Conservation (phyloP, 2,329 filamentous ascomycete genomes). For the Ramularia endophylla region DNA sequence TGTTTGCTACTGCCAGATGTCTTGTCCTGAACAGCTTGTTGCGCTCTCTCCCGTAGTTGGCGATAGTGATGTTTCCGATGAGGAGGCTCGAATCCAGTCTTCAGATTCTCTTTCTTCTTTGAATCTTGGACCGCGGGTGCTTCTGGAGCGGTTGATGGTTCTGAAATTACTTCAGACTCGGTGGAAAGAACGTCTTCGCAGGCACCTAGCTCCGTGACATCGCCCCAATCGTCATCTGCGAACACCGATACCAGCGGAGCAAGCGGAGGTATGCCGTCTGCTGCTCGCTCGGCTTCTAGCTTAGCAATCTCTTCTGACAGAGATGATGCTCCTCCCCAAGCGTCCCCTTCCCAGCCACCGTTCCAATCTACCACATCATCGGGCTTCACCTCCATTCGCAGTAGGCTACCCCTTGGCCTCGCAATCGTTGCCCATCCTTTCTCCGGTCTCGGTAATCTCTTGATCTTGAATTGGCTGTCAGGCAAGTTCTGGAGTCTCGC, state of each 20-base stretch:
- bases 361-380: constrained; percentile 17
- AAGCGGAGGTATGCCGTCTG: not conserved
- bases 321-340: not conserved
- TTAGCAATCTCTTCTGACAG: constrained; percentile 16
- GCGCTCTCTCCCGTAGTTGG: too few relatives aligned
- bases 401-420: constrained; percentile 5
- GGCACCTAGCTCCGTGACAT: not conserved
- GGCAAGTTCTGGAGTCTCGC: constrained; percentile 9
- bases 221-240: not conserved
- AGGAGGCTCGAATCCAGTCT: too few relatives aligned
- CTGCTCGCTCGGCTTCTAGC: constrained; percentile 9
- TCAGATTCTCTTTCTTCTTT: too few relatives aligned
- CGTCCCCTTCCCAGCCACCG: not conserved
- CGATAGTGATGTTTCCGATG: too few relatives aligned
- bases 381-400: constrained; percentile 17
- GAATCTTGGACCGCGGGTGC: too few relatives aligned
- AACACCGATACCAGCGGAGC: not conserved
- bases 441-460: constrained; percentile 11
- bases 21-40: too few relatives aligned
- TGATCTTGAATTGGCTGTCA: constrained; percentile 4
- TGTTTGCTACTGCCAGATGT: too few relatives aligned
- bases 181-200: not conserved
- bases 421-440: constrained; percentile 4
- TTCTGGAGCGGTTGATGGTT: too few relatives aligned
- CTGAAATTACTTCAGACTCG: not conserved